phyloP scores from a whole-genome alignment of 495 filamentous ascomycete genomes.

The Tuber brumale region DNA sequence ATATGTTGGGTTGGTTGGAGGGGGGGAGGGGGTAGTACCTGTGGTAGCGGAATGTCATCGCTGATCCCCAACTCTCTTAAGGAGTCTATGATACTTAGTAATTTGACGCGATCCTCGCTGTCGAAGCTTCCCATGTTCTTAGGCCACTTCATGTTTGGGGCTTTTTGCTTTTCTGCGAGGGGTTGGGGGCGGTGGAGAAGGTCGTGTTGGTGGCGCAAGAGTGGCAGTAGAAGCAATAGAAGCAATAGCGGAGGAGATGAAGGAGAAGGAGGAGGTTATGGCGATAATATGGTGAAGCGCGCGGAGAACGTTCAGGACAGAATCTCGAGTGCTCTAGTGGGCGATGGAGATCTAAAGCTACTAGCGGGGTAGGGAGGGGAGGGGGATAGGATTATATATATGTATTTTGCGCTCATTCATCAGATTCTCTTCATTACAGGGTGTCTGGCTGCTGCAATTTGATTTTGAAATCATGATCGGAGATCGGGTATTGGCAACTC shows the following conservation, averaged over 20 bases:
- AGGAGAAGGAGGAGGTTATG: background rate
- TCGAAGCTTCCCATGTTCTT: slow-evolving; percentile 24
- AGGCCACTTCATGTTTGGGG: slow-evolving; percentile 10
- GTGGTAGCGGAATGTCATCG: slow-evolving; percentile 45
- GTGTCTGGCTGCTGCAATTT: no score
- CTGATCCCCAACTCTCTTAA: slow-evolving; percentile 44
- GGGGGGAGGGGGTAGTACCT: slow-evolving; percentile 34
- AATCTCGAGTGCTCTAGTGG: no score
- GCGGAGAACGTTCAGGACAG: no score
- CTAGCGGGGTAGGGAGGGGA: no score
- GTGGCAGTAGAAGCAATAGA: no score
- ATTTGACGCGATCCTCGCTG: slow-evolving; percentile 26
- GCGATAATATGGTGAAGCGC: background rate
- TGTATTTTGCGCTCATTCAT: no score
- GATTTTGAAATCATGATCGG: no score
- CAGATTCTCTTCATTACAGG: no score
- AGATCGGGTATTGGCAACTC: no score
- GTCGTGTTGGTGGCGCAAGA: background rate
- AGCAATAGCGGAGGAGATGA: no score
- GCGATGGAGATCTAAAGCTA: no score
- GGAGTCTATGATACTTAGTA: slow-evolving; percentile 44
- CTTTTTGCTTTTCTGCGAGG: background rate
- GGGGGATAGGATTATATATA: no score
- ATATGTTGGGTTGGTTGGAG: background rate
- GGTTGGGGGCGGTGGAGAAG: background rate